A percentile compares a stretch with the other conserved stretches of the same genome.
phyloP scores from a whole-genome alignment of 73 alveolate genomes.

The Blepharisma japonicum region DNA sequence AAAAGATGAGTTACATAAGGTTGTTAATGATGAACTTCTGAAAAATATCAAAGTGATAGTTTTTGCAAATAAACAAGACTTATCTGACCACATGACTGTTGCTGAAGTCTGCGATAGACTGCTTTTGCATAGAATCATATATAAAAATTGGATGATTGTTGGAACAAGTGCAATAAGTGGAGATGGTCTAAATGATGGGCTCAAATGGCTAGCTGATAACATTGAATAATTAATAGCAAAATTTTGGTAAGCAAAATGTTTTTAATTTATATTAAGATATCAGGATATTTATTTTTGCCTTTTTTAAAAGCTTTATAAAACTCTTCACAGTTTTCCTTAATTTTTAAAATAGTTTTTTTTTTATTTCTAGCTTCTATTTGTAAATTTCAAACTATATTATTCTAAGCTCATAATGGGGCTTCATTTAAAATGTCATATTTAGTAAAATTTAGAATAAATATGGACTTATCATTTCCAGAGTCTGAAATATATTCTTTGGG shows the following conservation, averaged over 20 bases:
- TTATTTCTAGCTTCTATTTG: no score
- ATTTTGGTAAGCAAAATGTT: no score
- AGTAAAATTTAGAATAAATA: conserved; percentile 31
- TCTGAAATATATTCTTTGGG: conserved; percentile 38
- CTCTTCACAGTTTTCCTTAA: no score
- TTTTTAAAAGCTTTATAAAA: no score
- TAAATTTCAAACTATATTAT: no score
- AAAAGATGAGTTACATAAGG: conserved; percentile 86
- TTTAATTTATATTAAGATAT: no score
- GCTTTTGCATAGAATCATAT: not conserved
- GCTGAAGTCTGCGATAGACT: conserved; percentile 10
- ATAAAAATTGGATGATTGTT: conserved; percentile 44
- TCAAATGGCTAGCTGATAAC: conserved; percentile 62
- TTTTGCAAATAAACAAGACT: conserved; percentile 54
- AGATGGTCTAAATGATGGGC: conserved; percentile 85
- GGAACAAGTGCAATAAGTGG: conserved; percentile 89
- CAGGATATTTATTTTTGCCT: no score
- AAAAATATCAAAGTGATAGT: conserved; percentile 53
- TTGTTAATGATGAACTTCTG: conserved; percentile 59
- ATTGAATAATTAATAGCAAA: no score
- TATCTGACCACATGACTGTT: not conserved
- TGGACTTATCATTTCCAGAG: conserved; percentile 51
- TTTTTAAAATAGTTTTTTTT: no score
- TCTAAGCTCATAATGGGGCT: no score
- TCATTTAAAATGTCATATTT: no score